Percentiles rank a stretch among this genome's conserved stretches.
Evolutionary conservation across 345 rosid species (phyloP).

Genomic region (Mangifera indica): DNA sequence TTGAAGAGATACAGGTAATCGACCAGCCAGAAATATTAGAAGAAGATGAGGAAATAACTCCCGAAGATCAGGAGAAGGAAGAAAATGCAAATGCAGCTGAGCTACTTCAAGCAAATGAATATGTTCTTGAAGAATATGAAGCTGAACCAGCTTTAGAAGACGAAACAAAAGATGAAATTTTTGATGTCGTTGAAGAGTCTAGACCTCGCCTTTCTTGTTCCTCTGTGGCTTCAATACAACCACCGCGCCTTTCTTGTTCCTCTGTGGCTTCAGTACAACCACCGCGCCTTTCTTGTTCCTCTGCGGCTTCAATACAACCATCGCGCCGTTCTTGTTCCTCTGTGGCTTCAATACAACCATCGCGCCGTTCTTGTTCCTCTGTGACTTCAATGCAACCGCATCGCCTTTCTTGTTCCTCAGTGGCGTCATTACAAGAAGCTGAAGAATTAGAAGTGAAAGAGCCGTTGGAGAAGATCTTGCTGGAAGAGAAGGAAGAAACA

Average conservation of each 20-base stretch:
- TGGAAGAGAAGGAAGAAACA: conserved; percentile 4
- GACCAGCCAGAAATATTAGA: not conserved
- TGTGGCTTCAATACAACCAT: not conserved
- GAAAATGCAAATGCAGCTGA: conserved; percentile 31
- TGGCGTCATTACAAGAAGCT: not conserved
- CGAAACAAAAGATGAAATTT: conserved; percentile 16
- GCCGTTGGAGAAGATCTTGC: not conserved
- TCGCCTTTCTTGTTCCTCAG: no score
- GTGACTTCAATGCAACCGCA: no score
- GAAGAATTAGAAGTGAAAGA: conserved; percentile 22
- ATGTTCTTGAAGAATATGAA: conserved; percentile 16
- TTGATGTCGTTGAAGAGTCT: conserved; percentile 9
- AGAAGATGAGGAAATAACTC: not conserved
- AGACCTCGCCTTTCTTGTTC: conserved; percentile 5
- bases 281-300: not conserved
- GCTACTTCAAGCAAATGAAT: conserved; percentile 28
- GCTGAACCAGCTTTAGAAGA: conserved; percentile 20
- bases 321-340: not conserved
- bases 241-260: not conserved
- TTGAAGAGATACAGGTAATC: conserved; percentile 1
- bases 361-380: not conserved
- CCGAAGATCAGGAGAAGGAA: conserved; percentile 24
- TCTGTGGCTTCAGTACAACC: not conserved
- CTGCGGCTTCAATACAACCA: not conserved
- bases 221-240: not conserved